Evolutionary conservation across 768 basidiomycete genomes (phyloP), one percentile per base, ranked within the genome.

Genomic region (Amylocystis lapponica): DNA sequence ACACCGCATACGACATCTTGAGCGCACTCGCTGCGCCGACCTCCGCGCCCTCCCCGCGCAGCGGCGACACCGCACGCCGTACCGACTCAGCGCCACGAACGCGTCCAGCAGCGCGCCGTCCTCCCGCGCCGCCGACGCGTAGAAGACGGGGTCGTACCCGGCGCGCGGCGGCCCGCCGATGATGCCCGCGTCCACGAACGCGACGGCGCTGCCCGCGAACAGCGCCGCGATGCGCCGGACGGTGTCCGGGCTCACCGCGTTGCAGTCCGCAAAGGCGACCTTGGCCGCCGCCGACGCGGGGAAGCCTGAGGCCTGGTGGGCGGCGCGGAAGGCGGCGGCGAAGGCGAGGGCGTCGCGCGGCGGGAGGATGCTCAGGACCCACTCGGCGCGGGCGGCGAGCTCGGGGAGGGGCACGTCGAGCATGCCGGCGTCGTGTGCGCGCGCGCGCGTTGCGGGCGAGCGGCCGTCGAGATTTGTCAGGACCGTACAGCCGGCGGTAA

Each of bases 1-100:
- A 54, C 41, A 79, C 78, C 37, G 74, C 75, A 59, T 81, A 78
- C 16, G 76, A 75, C 78, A 79, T 78, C 60, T 81, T 81, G 46
- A 81, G 55, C 5, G 76, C 77, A 47, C 78, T 81, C 2, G 78
- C 79, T 49, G 74, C 76, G 4, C 79, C 77, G 19, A 78, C 63
- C 2, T 70, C 70, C 1, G 65, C 64, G 22, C 69, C 72, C 41
- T 74, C 71, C 19, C 71, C 75, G 32, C 56, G 66, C 50, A 81
- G 52, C 3, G 65, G 56, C 13, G 66, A 69, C 9, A 75, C 59
- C 51, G 73, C 17, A 77, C 51, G 4, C 78, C 78, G 39, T 65
- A 68, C 42, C 64, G 51, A 13, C 65, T 58, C n/a, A 76, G 55
- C 1, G 43, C 55, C 16, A 51, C 66, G 43, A 80, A 78, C 23